phyloP scores from a whole-genome alignment of 495 filamentous ascomycete genomes.

The Stereocaulon alpinum region DNA sequence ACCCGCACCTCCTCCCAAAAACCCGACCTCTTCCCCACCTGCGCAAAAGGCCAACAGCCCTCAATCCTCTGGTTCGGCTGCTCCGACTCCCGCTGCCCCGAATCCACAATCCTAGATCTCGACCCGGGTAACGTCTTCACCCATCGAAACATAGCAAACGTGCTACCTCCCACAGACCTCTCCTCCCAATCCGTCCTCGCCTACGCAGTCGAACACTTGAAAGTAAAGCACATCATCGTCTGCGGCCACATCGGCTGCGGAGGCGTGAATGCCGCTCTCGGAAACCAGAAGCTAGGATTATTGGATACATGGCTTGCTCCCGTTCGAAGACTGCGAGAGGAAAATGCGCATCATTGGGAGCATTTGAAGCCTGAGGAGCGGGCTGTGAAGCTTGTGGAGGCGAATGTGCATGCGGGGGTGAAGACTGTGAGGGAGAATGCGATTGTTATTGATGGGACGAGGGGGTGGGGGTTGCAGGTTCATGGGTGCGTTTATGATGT shows the following conservation, averaged over 20 bases:
- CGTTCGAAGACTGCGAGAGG: slow-evolving; percentile 47
- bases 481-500: slow-evolving; percentile 66
- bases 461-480: slow-evolving; percentile 58
- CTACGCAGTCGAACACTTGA: slow-evolving; percentile 64
- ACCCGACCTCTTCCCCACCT: slow-evolving; percentile 60
- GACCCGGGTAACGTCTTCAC: slow-evolving; percentile 86
- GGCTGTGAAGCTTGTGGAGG: slow-evolving; percentile 48
- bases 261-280: slow-evolving; percentile 60
- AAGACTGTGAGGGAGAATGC: slow-evolving; percentile 44
- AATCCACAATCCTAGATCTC: slow-evolving; percentile 72
- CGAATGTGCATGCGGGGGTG: slow-evolving; percentile 60
- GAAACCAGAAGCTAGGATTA: slow-evolving; percentile 59
- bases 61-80: slow-evolving; percentile 87
- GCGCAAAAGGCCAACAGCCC: slow-evolving; percentile 60
- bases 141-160: slow-evolving; percentile 92
- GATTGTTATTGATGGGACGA: slow-evolving; percentile 46
- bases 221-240: slow-evolving; percentile 73
- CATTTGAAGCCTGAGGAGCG: slow-evolving; percentile 42
- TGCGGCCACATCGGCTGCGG: slow-evolving; percentile 80
- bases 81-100: slow-evolving; percentile 79
- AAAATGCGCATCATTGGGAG: slow-evolving; percentile 36
- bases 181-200: slow-evolving; percentile 70
- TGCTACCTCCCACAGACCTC: slow-evolving; percentile 68
- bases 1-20: slow-evolving; percentile 53
- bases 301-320: slow-evolving; percentile 70